A percentile compares a stretch with the other conserved stretches of the same genome.
phyloP scores from a whole-genome alignment of 805 yeast species.

The Wickerhamomyces xylosicus region DNA sequence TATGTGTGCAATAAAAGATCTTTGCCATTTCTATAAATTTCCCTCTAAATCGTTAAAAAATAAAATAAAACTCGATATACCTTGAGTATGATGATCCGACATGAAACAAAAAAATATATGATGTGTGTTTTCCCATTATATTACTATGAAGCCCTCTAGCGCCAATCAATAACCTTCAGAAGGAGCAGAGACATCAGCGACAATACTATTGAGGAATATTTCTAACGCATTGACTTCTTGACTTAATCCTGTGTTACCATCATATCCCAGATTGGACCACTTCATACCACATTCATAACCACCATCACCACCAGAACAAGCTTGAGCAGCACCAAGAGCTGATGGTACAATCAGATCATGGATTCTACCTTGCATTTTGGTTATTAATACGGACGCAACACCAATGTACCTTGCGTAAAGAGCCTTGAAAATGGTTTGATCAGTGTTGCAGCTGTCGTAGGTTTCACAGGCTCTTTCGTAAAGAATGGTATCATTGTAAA shows the following conservation, averaged over 20 bases:
- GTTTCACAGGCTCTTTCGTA: slow-evolving; percentile 85
- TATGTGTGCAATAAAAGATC: too few species aligned
- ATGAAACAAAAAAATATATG: too few species aligned
- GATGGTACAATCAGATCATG: slow-evolving; percentile 30
- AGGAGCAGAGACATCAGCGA: slow-evolving; percentile 5
- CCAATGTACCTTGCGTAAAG: slow-evolving; percentile 70
- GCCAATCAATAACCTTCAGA: neutral
- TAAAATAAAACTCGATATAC: too few species aligned
- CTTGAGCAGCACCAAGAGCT: slow-evolving; percentile 65
- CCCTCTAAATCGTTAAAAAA: too few species aligned
- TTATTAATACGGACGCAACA: slow-evolving; percentile 58
- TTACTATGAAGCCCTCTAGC: too few species aligned
- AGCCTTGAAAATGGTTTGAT: slow-evolving; percentile 86
- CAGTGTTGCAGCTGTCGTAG: slow-evolving; percentile 53
- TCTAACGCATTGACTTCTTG: slow-evolving; percentile 87
- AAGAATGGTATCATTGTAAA: slow-evolving; percentile 38
- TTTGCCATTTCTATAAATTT: too few species aligned
- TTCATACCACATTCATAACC: slow-evolving; percentile 80
- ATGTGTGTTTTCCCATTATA: too few species aligned
- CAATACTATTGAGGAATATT: slow-evolving; percentile 34
- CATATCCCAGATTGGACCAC: slow-evolving; percentile 68
- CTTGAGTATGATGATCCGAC: too few species aligned
- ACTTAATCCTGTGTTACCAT: slow-evolving; percentile 71
- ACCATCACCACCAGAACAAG: slow-evolving; percentile 83
- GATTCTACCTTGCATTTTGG: slow-evolving; percentile 24